Base-by-base conservation (phyloP, 1,139 yeast genomes). In the Hyphopichia burtonii region DNA sequence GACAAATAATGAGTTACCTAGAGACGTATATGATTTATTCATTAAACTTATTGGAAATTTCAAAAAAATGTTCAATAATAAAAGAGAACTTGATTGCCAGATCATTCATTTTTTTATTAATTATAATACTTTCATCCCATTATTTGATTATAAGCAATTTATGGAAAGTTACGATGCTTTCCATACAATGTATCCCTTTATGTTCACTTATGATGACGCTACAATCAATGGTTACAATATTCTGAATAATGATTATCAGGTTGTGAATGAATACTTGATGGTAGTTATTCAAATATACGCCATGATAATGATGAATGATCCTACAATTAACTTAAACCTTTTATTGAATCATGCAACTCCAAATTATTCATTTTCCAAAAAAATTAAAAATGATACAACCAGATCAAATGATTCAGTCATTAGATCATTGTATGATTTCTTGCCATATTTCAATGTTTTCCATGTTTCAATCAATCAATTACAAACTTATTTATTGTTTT, bases 161-260 rank as follows among this genome's bases (percentile, higher is more conserved):
- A 80, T 80, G 74, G 76, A 73, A 50, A 70, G 73, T 41, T 82
- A 82, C 49, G 78, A 79, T 43, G 78, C 74, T 3, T 77, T 78
- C 53, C 79, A 76, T 50, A 78, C 80, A 41, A 77, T 76, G 71
- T 79, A 76, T 51, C 79, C 78, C 12, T 74, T 73, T 45, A 71
- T 74, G 58, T 74, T 73, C 52, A 73, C 78, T 1, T 73, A 73
- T 45, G 76, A 71, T 44, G 78, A 74, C 50, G 71, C 77, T 8
- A 71, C 78, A 45, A 80, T 59, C 41, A 78, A 63, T 58, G 81
- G 72, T 37, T 76, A 63, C 61, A 79, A 66, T 44, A 68, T 77
- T n/a, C 70, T 74, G 52, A 74, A 67, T 46, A 75, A 73, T 50
- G 82, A 77, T 51, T 77, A 76, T 51, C 68, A 63, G 39, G 63